Percentiles rank a stretch among this genome's conserved stretches.
phyloP scores from a whole-genome alignment of 495 filamentous ascomycete genomes.

The Emericellopsis terricola region DNA sequence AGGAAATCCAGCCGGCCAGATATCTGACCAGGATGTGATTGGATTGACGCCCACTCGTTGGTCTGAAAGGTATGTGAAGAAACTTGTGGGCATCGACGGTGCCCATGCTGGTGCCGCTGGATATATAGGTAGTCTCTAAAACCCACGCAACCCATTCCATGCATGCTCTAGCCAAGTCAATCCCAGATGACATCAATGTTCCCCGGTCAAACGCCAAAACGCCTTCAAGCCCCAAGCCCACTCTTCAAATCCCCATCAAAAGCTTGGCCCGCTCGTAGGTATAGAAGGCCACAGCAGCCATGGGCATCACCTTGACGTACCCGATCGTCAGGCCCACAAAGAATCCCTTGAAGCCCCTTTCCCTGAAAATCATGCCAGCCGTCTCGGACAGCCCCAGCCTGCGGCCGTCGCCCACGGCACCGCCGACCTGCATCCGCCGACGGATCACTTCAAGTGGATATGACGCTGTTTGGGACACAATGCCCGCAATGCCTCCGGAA shows the following conservation, averaged over 20 bases:
- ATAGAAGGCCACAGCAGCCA: conserved; percentile 65
- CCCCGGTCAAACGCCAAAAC: conserved; percentile 4
- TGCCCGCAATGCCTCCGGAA: conserved; percentile 68
- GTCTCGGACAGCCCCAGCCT: conserved; percentile 66
- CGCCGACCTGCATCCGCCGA: conserved; percentile 88
- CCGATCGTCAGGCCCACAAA: conserved; percentile 89
- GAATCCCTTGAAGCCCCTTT: conserved; percentile 66
- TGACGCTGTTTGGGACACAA: conserved; percentile 75
- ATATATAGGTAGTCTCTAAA: too few species aligned
- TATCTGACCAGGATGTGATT: too few species aligned
- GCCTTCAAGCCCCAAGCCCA: conserved; percentile 1
- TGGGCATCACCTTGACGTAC: conserved; percentile 83
- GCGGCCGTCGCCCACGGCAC: conserved; percentile 78
- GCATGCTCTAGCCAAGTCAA: too few species aligned
- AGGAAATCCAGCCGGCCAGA: too few species aligned
- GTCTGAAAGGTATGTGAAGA: too few species aligned
- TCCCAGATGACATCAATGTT: not conserved
- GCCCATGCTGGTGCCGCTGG: too few species aligned
- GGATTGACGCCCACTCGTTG: too few species aligned
- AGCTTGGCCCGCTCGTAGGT: conserved; percentile 69
- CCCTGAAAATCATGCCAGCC: conserved; percentile 47
- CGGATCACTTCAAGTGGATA: conserved; percentile 90
- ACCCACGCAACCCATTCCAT: too few species aligned
- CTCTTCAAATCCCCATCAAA: conserved; percentile 47
- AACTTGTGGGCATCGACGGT: too few species aligned